These are phyloP conservation scores for Claviceps citrina DNA, from an alignment of 2,329 filamentous ascomycete species.

Conservation along the genomic window DNA sequence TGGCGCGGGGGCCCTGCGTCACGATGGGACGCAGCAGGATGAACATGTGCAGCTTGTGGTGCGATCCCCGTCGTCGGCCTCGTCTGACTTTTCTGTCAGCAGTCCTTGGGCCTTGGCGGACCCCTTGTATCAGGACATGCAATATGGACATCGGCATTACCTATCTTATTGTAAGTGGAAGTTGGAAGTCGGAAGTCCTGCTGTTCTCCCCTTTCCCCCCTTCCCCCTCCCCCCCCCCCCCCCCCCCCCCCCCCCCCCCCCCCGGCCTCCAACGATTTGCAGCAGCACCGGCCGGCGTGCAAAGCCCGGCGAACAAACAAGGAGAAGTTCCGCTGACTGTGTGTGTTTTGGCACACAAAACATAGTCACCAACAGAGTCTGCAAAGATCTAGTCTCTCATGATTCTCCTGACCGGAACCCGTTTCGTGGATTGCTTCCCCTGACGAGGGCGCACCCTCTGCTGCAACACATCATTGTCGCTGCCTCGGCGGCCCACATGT, in stretches of 20 bases:
- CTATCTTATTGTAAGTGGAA: slow-evolving; percentile 28
- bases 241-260: too few species aligned
- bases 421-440: slow-evolving; percentile 28
- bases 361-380: slow-evolving; percentile 34
- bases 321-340: too few species aligned
- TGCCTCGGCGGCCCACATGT: slow-evolving; percentile 32
- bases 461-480: slow-evolving; percentile 33
- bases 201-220: too few species aligned
- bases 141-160: slow-evolving; percentile 28
- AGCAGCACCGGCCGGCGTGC: too few species aligned
- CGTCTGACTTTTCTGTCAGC: slow-evolving; percentile 9
- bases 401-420: slow-evolving; percentile 30
- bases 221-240: too few species aligned
- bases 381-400: slow-evolving; percentile 34
- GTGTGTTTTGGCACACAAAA: too few species aligned
- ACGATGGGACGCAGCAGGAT: slow-evolving; percentile 4
- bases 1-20: not conserved
- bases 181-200: too few species aligned
- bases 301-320: too few species aligned
- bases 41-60: slow-evolving; percentile 16
- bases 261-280: too few species aligned
- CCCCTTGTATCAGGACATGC: slow-evolving; percentile 36
- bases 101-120: slow-evolving; percentile 26
- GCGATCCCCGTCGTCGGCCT: slow-evolving; percentile 8
- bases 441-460: slow-evolving; percentile 26